Conservation (phyloP, 805 yeast genomes). For the Kuraishia cidri region DNA sequence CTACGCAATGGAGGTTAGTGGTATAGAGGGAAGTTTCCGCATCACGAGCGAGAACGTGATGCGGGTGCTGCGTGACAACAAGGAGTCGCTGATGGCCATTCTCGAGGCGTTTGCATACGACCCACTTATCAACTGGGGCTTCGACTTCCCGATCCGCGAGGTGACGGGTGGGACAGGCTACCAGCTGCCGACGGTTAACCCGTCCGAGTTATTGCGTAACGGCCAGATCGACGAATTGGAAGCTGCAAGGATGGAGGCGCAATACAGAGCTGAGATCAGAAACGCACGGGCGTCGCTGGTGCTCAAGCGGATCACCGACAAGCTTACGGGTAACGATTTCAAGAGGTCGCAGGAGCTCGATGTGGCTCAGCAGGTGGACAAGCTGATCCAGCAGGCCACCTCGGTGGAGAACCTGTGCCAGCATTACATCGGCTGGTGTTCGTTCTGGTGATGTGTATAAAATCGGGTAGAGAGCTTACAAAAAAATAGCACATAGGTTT, state of each 20-base stretch:
- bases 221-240: conserved; percentile 76
- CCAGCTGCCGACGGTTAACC: conserved; percentile 56
- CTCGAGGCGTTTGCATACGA: conserved; percentile 97
- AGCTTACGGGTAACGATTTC: conserved; percentile 91
- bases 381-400: conserved; percentile 90
- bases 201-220: conserved; percentile 59
- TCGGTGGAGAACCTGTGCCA: conserved; percentile 93
- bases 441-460: conserved; percentile 78
- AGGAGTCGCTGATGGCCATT: conserved; percentile 95
- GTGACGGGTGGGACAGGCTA: conserved; percentile 69
- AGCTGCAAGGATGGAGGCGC: conserved; percentile 59
- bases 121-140: conserved; percentile 98
- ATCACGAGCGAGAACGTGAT: conserved; percentile 96
- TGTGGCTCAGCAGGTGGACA: conserved; percentile 88
- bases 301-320: conserved; percentile 82
- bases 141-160: conserved; percentile 80
- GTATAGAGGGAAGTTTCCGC: conserved; percentile 95
- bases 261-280: conserved; percentile 65
- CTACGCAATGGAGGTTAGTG: conserved; percentile 98
- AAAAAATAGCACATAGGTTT: too few species aligned
- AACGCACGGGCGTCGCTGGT: conserved; percentile 90
- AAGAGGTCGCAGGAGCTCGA: conserved; percentile 59
- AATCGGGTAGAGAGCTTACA: too few species aligned
- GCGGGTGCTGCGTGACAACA: conserved; percentile 88
- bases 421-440: conserved; percentile 98